phyloP scores from a whole-genome alignment of 345 rosid species.

The Mercurialis annua region DNA sequence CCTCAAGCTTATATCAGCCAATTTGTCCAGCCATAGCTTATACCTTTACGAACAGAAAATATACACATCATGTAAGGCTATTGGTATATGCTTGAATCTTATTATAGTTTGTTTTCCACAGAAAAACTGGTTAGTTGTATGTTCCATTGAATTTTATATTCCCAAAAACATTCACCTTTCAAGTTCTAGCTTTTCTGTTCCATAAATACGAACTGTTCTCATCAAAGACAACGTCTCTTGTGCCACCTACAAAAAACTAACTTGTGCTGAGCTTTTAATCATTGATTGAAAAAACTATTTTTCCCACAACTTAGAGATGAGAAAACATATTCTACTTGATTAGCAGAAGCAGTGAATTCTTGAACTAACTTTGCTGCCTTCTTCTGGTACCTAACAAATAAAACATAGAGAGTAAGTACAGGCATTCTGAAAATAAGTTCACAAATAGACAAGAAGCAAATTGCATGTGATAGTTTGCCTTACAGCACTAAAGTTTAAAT shows the following conservation, averaged over 20 bases:
- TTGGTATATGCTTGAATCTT: background rate
- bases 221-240: slow-evolving; percentile 96
- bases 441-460: background rate
- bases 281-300: slow-evolving; percentile 5
- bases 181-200: slow-evolving; percentile 81
- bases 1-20: slow-evolving; percentile 80
- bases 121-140: slow-evolving; percentile 5
- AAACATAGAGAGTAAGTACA: slow-evolving; percentile 7
- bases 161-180: slow-evolving; percentile 44
- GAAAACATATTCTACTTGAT: slow-evolving; percentile 51
- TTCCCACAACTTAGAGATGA: slow-evolving; percentile 21
- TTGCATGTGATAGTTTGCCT: slow-evolving; percentile 2
- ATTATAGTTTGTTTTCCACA: background rate
- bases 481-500: slow-evolving; percentile 10
- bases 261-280: slow-evolving; percentile 5
- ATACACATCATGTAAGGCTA: background rate
- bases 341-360: slow-evolving; percentile 89
- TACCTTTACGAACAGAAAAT: slow-evolving; percentile 53
- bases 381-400: slow-evolving; percentile 81
- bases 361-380: slow-evolving; percentile 83
- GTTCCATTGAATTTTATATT: background rate
- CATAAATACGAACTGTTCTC: slow-evolving; percentile 96
- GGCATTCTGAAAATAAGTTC: slow-evolving; percentile 7
- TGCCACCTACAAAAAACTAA: slow-evolving; percentile 56
- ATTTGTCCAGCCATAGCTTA: slow-evolving; percentile 67